Base-by-base conservation (phyloP, 2,329 filamentous ascomycete species). In the Incumbomyces delicatus region DNA sequence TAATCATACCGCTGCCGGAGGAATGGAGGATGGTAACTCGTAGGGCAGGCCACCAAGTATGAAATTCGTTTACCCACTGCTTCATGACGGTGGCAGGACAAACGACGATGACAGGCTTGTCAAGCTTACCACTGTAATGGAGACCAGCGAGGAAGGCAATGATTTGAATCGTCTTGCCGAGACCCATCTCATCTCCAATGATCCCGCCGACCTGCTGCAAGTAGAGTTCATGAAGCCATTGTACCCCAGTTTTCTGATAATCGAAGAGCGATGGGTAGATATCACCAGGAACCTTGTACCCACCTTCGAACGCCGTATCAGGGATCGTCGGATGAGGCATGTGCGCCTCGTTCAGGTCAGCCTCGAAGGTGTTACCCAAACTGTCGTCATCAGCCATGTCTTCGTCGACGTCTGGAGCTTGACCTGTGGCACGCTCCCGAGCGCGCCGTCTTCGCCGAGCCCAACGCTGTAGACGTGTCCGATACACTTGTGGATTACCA, bases 31-130 rank as follows among this genome's bases (percentile, higher is more conserved):
- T 96, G 0, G 89, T 94, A 4, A 98, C 92, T 35, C 94, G 79
- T 29, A 98, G 72, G n/a, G 92, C 83, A n/a, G 92, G 92, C 94
- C 94, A 98, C 94, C 94, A 98, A 11, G 83, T 81, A 66, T 98
- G 94, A 57, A 98, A 96, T 61, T 98, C 92, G 53, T 94, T 94
- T 11, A 95, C 92, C 92, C 92, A 98, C 63, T 98, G 92, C 51
- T 87, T 85, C 69, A 98, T 82, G 18, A 98, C 84, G 0, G 92
- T 98, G 2, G 90, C 90, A 1, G 92, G 92, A 42, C 88, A 89
- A 3, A 98, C 88, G 6, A 98, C 78, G 50, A 98, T 87, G 36
- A 94, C 81, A 0, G 92, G 92, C 50, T 87, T 87, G 17, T 76
- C 78, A 17, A 96, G 76, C 58, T 81, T 85, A 56, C 83, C 85